These are phyloP conservation scores for Dunaliella sp. DNA, from an alignment of 139 green algal genomes.

Conservation along the genomic window DNA sequence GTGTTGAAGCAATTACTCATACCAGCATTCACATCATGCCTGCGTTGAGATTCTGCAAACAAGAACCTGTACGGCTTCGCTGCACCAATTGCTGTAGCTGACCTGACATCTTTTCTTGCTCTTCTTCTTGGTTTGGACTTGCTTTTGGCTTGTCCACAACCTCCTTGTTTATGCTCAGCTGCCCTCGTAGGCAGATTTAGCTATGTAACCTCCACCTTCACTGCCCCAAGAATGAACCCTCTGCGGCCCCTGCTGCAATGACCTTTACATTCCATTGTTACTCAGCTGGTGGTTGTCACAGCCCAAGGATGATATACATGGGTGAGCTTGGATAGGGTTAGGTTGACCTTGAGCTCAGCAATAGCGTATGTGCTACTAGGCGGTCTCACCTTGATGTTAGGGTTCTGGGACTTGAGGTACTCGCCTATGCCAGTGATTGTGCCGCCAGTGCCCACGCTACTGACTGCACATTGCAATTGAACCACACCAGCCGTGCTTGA, in stretches of 20 bases:
- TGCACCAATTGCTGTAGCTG: too few relatives aligned
- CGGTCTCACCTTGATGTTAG: slow-evolving; percentile 34
- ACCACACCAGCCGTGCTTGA: too few relatives aligned
- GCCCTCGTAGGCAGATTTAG: not conserved
- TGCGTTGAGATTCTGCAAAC: too few relatives aligned
- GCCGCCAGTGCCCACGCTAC: slow-evolving; percentile 87
- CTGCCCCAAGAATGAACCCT: not conserved
- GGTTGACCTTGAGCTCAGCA: not conserved
- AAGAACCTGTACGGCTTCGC: too few relatives aligned
- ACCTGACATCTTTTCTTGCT: too few relatives aligned
- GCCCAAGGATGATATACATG: not conserved
- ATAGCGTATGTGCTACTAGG: not conserved
- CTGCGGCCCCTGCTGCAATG: not conserved
- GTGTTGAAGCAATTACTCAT: too few relatives aligned
- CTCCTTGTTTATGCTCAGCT: too few relatives aligned
- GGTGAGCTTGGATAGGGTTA: not conserved
- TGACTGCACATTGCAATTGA: slow-evolving; percentile 86
- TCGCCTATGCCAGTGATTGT: slow-evolving; percentile 82
- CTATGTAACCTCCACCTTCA: not conserved
- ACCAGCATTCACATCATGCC: too few relatives aligned
- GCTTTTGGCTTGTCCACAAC: too few relatives aligned
- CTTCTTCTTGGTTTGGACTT: too few relatives aligned
- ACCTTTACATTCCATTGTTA: not conserved
- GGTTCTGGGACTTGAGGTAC: slow-evolving; percentile 80
- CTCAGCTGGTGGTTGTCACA: not conserved